Conservation (phyloP, 2,329 filamentous ascomycete species). For the Penicillium sp. region DNA sequence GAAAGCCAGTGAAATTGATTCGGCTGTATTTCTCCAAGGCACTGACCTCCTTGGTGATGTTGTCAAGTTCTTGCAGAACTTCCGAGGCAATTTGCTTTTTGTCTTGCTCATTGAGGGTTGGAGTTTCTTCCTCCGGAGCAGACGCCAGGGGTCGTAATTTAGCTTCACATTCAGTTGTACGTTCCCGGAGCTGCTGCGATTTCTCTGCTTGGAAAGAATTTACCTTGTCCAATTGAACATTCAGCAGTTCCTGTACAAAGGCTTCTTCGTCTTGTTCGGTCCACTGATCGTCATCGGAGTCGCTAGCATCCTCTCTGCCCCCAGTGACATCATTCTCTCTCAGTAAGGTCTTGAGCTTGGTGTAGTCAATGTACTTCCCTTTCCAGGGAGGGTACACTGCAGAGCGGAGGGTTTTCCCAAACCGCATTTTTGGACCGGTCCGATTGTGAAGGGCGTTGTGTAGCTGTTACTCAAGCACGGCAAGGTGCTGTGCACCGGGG, state of each 20-base stretch:
- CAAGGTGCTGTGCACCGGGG: not conserved
- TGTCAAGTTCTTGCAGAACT: slow-evolving; percentile 76
- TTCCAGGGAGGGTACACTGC: slow-evolving; percentile 85
- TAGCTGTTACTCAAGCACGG: slow-evolving; percentile 11
- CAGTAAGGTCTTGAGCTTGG: slow-evolving; percentile 84
- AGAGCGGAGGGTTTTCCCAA: slow-evolving; percentile 81
- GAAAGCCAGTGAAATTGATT: slow-evolving; percentile 95
- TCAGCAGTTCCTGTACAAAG: slow-evolving; percentile 94
- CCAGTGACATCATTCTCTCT: slow-evolving; percentile 66
- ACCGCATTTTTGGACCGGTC: slow-evolving; percentile 69
- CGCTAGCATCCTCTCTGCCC: slow-evolving; percentile 39
- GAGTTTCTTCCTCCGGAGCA: slow-evolving; percentile 35
- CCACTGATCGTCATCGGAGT: slow-evolving; percentile 66
- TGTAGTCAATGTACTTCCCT: slow-evolving; percentile 92
- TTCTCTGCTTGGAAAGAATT: slow-evolving; percentile 81
- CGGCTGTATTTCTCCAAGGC: slow-evolving; percentile 93
- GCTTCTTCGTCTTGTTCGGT: slow-evolving; percentile 89
- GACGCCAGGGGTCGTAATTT: slow-evolving; percentile 60
- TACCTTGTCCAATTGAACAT: slow-evolving; percentile 92
- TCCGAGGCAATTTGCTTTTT: slow-evolving; percentile 60
- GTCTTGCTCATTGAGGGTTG: slow-evolving; percentile 42
- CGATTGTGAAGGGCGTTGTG: slow-evolving; percentile 14
- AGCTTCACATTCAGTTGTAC: slow-evolving; percentile 68
- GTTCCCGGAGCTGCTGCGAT: slow-evolving; percentile 76
- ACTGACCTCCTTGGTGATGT: slow-evolving; percentile 84